Conservation (phyloP, 495 filamentous ascomycete species). For the Penicillium waksmanii region DNA sequence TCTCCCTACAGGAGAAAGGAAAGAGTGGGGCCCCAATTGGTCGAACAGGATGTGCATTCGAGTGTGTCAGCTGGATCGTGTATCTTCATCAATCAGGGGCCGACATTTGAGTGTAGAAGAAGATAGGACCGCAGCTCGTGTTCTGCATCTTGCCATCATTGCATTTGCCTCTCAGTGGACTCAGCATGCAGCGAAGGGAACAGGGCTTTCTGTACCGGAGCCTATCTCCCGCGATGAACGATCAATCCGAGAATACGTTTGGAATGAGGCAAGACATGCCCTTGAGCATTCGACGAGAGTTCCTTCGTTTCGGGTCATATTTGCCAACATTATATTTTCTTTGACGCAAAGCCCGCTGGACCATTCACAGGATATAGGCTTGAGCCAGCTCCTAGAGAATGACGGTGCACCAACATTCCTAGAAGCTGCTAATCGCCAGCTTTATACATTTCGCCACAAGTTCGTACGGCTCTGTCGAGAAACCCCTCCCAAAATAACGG, state of each 20-base stretch:
- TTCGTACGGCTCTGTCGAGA: conserved; percentile 19
- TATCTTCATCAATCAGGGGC: conserved; percentile 32
- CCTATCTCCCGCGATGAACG: conserved; percentile 32
- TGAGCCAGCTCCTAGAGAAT: conserved; percentile 38
- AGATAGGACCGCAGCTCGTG: conserved; percentile 39
- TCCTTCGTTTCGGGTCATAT: conserved; percentile 48
- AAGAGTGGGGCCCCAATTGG: conserved; percentile 45
- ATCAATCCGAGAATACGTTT: conserved; percentile 41
- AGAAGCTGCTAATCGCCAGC: conserved; percentile 41
- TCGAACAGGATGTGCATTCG: conserved; percentile 49
- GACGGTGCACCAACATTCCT: conserved; percentile 44
- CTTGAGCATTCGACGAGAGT: conserved; percentile 39
- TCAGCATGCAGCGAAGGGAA: conserved; percentile 31
- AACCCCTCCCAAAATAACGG: not conserved
- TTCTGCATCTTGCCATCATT: conserved; percentile 47
- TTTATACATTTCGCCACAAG: conserved; percentile 37
- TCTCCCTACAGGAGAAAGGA: not conserved
- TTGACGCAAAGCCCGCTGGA: conserved; percentile 46
- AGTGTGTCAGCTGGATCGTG: conserved; percentile 47
- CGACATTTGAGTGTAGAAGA: conserved; percentile 37
- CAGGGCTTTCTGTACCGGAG: conserved; percentile 14
- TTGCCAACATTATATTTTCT: conserved; percentile 52
- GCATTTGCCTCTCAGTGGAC: conserved; percentile 55
- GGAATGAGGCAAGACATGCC: conserved; percentile 46
- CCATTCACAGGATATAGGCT: conserved; percentile 14